Evolutionary conservation across 495 filamentous ascomycete species (phyloP), one percentile per base, ranked within the genome.

Genomic region (Penicillium malachiteum): DNA sequence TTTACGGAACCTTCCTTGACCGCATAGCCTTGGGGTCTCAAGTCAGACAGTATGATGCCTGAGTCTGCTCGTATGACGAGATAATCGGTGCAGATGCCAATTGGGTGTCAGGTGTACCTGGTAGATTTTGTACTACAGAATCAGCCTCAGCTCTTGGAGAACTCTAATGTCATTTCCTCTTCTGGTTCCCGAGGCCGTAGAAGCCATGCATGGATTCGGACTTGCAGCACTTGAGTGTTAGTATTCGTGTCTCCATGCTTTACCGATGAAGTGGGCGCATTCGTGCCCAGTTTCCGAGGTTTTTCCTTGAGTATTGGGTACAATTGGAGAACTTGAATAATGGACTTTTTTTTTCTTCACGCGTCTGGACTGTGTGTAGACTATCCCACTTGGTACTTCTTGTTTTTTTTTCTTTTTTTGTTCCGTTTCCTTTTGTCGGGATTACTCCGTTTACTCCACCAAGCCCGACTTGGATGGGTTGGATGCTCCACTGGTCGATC

Each of bases 11-110:
- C 51, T 55, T 62, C 55, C 52, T 58, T 61, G 58, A 58, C 58
- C 45, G 62, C 62, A 64, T 63, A 40, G 60, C 48, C 49, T 34
- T 6, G 7, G 13, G 46, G 58, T 50, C 34, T 53, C 45, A 58
- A 52, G 55, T 58, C 51, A 58, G 55, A 61, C 47, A 49, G 12
- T 17, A 18, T 49, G 32, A 47, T 56, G 57, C 53, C 57, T 53
- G 35, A 59, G 16, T 33, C 33, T 30, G 48, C 33, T 18, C 45
- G 57, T 58, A 50, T 42, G 1, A 55, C 54, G 14, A 39, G 30
- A 32, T 16, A 43, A 26, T 53, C 58, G 54, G 54, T 61, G 58
- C 35, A 30, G 47, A 54, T 57, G 42, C 11, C 21, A 54, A 46
- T 56, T 50, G 50, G 48, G 48, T 63, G 31, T 52, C 52, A 54